Conservation (phyloP, 352 stramenopile genomes). For the Thraustotheca clavata region DNA sequence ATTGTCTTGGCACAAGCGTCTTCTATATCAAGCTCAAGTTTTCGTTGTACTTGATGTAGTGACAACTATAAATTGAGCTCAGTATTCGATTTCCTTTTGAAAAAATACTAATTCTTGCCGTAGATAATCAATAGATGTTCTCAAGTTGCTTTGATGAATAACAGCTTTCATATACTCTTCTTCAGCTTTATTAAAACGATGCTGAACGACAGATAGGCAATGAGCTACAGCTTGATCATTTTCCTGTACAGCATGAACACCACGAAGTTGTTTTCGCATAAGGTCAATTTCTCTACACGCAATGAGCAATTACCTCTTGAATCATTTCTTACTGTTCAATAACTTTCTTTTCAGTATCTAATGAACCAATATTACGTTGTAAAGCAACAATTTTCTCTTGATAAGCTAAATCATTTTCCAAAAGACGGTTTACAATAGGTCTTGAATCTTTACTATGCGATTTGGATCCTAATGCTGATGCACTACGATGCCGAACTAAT, state of each 20-base stretch:
- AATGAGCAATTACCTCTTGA: background rate
- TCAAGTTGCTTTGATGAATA: slow-evolving; percentile 51
- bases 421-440: slow-evolving; percentile 48
- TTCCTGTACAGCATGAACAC: slow-evolving; percentile 64
- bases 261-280: slow-evolving; percentile 43
- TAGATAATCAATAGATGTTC: slow-evolving; percentile 45
- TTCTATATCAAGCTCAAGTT: slow-evolving; percentile 51
- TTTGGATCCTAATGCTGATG: background rate
- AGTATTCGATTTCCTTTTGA: background rate
- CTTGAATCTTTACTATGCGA: slow-evolving; percentile 22
- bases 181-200: slow-evolving; percentile 57
- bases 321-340: slow-evolving; percentile 25
- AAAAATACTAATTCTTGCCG: slow-evolving; percentile 35
- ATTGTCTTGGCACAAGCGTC: slow-evolving; percentile 37
- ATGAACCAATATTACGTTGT: slow-evolving; percentile 41
- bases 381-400: slow-evolving; percentile 46
- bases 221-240: slow-evolving; percentile 69
- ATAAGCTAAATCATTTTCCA: slow-evolving; percentile 57
- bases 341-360: slow-evolving; percentile 37
- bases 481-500: background rate
- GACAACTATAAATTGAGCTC: slow-evolving; percentile 28
- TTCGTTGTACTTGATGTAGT: slow-evolving; percentile 44
- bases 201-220: slow-evolving; percentile 65
- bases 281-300: slow-evolving; percentile 30
- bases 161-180: slow-evolving; percentile 76